Percentiles rank a stretch among this genome's conserved stretches.
Evolutionary conservation across 2,329 filamentous ascomycete genomes (phyloP).

Genomic region (Aspergillus spinulosporus): DNA sequence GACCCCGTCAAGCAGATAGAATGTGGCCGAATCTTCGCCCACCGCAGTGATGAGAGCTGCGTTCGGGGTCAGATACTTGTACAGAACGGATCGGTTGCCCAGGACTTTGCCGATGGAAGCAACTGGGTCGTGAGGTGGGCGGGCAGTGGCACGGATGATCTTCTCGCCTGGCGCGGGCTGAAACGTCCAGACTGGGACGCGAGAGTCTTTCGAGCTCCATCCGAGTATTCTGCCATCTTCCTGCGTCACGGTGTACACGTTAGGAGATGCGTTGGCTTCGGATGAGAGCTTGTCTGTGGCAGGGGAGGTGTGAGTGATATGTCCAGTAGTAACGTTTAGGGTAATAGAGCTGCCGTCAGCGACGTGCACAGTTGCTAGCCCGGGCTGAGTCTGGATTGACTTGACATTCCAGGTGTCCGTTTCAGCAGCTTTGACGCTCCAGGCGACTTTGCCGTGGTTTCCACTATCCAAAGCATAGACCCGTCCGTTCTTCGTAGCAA

Average conservation of each 20-base stretch:
- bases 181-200: slow-evolving; percentile 69
- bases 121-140: slow-evolving; percentile 76
- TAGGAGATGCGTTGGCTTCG: slow-evolving; percentile 29
- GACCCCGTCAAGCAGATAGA: slow-evolving; percentile 82
- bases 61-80: slow-evolving; percentile 95
- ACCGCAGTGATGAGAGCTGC: slow-evolving; percentile 72
- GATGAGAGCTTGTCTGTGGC: slow-evolving; percentile 33
- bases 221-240: slow-evolving; percentile 46
- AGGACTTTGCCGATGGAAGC: slow-evolving; percentile 94
- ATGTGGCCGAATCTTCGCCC: slow-evolving; percentile 62
- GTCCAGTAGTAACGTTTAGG: slow-evolving; percentile 48
- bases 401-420: slow-evolving; percentile 66
- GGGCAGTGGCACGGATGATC: slow-evolving; percentile 67
- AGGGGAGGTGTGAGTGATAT: slow-evolving; percentile 36
- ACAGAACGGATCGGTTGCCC: slow-evolving; percentile 86
- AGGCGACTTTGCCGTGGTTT: slow-evolving; percentile 70
- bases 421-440: slow-evolving; percentile 68
- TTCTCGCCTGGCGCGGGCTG: slow-evolving; percentile 64
- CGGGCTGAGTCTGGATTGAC: slow-evolving; percentile 64
- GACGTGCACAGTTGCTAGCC: slow-evolving; percentile 60
- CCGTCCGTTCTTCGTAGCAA: slow-evolving; percentile 76
- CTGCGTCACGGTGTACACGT: slow-evolving; percentile 45
- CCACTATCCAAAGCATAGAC: slow-evolving; percentile 78
- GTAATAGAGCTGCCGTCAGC: slow-evolving; percentile 62
- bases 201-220: slow-evolving; percentile 42